Conservation (phyloP, 2,329 filamentous ascomycete species). For the Phialocephala sp. region DNA sequence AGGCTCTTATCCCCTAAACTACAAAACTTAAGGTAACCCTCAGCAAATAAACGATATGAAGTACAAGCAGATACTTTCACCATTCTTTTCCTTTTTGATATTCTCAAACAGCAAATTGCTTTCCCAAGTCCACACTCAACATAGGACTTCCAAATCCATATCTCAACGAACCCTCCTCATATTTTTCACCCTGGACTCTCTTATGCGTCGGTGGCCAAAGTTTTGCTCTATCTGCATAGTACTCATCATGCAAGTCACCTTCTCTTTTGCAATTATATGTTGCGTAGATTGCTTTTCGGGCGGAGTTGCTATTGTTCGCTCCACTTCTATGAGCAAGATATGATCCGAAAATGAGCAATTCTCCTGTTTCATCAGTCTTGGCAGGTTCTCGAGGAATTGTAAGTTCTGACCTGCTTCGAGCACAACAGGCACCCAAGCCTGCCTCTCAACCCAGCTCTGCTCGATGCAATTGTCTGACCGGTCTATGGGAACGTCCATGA, state of each 20-base stretch:
- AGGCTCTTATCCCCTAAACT: not conserved
- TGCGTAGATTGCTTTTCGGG: constrained; percentile 49
- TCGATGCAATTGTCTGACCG: constrained; percentile 41
- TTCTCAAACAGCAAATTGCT: constrained; percentile 5
- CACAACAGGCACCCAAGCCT: constrained; percentile 43
- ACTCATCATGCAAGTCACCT: constrained; percentile 49
- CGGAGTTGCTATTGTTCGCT: constrained; percentile 40
- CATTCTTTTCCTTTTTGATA: not conserved
- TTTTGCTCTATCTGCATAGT: constrained; percentile 48
- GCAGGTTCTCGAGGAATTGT: not conserved
- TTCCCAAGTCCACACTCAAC: constrained; percentile 42
- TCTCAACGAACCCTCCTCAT: constrained; percentile 43
- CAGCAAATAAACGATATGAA: too few species aligned
- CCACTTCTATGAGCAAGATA: constrained; percentile 44
- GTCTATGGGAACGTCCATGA: constrained; percentile 43
- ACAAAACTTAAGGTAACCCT: not conserved
- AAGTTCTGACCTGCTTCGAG: constrained; percentile 41
- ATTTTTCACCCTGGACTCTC: constrained; percentile 43
- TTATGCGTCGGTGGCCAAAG: constrained; percentile 50
- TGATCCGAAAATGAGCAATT: constrained; percentile 44
- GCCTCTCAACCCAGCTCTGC: constrained; percentile 40
- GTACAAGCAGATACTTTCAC: not conserved
- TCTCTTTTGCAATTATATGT: constrained; percentile 49
- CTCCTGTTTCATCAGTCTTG: constrained; percentile 33
- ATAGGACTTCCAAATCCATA: constrained; percentile 49